These are phyloP conservation scores for Colletotrichum nymphaeae DNA, from an alignment of 2,329 filamentous ascomycete species.

Conservation along the genomic window DNA sequence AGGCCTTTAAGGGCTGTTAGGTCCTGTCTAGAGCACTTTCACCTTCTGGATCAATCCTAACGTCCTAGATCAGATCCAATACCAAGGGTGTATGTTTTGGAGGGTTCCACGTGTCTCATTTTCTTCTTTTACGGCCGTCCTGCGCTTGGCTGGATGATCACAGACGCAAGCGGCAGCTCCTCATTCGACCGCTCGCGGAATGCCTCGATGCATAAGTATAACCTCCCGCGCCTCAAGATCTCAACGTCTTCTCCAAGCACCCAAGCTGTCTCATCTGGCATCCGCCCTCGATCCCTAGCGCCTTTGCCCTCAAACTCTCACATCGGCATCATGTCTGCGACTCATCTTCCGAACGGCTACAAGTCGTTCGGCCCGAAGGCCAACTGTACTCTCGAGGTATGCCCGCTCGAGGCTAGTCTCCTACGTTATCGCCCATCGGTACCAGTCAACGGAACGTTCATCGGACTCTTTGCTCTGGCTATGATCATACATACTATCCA, in stretches of 20 bases:
- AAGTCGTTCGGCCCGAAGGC: conserved; percentile 52
- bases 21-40: not conserved
- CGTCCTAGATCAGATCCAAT: not conserved
- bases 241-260: not conserved
- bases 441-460: conserved; percentile 48
- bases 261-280: not conserved
- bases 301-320: not conserved
- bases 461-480: conserved; percentile 53
- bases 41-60: too few relatives aligned
- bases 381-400: conserved; percentile 60
- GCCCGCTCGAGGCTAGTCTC: conserved; percentile 53
- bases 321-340: conserved; percentile 14
- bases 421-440: conserved; percentile 54
- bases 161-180: not conserved
- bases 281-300: not conserved
- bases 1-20: not conserved
- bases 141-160: not conserved
- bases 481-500: conserved; percentile 54
- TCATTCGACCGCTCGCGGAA: not conserved
- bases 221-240: not conserved
- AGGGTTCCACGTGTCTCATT: not conserved
- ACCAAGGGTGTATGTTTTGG: not conserved
- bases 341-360: conserved; percentile 31
- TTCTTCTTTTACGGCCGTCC: conserved; percentile 11
- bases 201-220: not conserved